These are phyloP conservation scores for Periconia macrospinosa DNA, from an alignment of 2,329 filamentous ascomycete species.

Conservation along the genomic window DNA sequence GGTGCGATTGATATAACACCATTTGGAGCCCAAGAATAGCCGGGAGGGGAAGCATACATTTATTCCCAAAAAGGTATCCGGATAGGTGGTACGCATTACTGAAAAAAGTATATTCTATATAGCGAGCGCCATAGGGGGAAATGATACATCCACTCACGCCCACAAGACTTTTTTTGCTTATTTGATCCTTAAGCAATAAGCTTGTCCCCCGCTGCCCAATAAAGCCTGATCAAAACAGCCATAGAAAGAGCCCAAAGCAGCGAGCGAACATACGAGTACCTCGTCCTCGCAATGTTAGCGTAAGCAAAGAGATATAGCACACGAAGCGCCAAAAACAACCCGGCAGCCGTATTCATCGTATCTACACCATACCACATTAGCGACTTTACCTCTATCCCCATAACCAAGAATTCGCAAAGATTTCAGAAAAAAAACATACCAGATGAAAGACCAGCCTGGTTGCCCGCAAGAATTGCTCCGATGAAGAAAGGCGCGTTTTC, in stretches of 20 bases:
- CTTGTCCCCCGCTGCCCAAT: conserved; percentile 25
- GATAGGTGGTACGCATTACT: too few species aligned
- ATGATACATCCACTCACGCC: too few species aligned
- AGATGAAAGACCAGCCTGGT: conserved; percentile 37
- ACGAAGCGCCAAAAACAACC: conserved; percentile 18
- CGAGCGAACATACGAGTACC: conserved; percentile 18
- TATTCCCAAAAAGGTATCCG: too few species aligned
- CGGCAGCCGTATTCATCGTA: conserved; percentile 22
- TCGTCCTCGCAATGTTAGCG: conserved; percentile 18
- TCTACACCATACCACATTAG: conserved; percentile 7
- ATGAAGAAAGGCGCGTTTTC: conserved; percentile 52
- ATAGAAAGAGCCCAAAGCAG: conserved; percentile 15
- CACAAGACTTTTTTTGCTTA: too few species aligned
- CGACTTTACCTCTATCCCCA: conserved; percentile 3
- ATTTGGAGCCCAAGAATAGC: too few species aligned
- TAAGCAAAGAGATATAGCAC: conserved; percentile 26
- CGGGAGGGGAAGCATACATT: too few species aligned
- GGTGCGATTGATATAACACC: too few species aligned
- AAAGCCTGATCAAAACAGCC: conserved; percentile 17
- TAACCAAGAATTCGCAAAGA: not conserved
- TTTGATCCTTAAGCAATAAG: conserved; percentile 6
- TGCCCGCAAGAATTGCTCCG: conserved; percentile 46
- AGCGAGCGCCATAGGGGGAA: too few species aligned
- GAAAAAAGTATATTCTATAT: too few species aligned
- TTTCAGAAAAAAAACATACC: conserved; percentile 7